phyloP scores from a whole-genome alignment of 2,329 filamentous ascomycete species.

The Capronia coronata region DNA sequence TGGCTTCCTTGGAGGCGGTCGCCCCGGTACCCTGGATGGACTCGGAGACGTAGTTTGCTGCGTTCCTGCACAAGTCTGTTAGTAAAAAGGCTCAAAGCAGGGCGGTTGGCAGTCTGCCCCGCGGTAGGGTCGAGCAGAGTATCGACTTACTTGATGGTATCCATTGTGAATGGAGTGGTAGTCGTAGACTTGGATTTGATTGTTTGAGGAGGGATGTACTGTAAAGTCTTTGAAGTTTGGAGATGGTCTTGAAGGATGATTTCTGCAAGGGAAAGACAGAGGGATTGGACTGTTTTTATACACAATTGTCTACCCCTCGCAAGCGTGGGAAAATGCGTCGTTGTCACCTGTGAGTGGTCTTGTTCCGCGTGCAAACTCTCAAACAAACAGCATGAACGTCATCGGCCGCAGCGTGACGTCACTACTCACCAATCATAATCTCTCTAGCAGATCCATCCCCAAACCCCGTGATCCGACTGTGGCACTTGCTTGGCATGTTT shows the following conservation, averaged over 20 bases:
- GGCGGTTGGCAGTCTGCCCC: too few species aligned
- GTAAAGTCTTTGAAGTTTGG: not conserved
- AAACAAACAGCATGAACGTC: not conserved
- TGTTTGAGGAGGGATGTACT: not conserved
- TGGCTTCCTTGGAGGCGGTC: constrained; percentile 59
- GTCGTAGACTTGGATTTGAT: not conserved
- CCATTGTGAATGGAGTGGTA: constrained; percentile 22
- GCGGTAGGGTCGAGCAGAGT: not conserved
- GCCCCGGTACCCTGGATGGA: constrained; percentile 51
- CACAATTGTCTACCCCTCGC: not conserved
- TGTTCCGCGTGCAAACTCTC: too few species aligned
- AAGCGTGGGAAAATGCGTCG: not conserved
- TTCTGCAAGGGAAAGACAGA: too few species aligned
- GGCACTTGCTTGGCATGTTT: not conserved
- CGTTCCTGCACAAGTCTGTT: too few species aligned
- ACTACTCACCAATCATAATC: not conserved
- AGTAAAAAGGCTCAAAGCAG: too few species aligned
- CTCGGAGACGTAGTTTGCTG: constrained; percentile 64
- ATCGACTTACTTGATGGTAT: constrained; percentile 27
- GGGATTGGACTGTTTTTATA: constrained; percentile 18
- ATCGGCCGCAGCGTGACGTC: not conserved
- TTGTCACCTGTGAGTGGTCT: constrained; percentile 1
- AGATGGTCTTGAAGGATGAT: too few species aligned
- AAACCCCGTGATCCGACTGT: too few species aligned
- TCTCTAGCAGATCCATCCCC: not conserved